Evolutionary conservation across 2,329 filamentous ascomycete genomes (phyloP), one percentile per base, ranked within the genome.

Genomic region (Aotearoamyces nothofagi): DNA sequence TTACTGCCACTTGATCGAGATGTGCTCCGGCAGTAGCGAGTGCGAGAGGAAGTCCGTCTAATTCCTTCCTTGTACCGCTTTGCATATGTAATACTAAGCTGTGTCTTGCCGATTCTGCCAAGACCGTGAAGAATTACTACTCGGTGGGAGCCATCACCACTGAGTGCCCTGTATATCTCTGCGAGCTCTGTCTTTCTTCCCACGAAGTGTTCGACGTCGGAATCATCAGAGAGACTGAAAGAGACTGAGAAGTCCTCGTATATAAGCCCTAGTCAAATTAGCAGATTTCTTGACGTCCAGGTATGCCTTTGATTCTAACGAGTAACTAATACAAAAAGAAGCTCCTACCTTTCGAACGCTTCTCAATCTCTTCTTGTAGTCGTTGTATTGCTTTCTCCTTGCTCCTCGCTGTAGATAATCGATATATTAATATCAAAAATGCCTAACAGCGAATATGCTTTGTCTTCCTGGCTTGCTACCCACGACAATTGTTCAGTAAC

Each of bases 11-110:
- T 27, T n/a, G n/a, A n/a, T n/a, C n/a, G n/a, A n/a, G n/a, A n/a
- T n/a, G n/a, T n/a, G n/a, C n/a, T n/a, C n/a, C 58, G 36, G 61
- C 60, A n/a, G 56, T 54, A 5, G 56, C 43, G 8, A 65, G 49
- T 3, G 60, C 60, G 16, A 66, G 50, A 9, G 57, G 58, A 22
- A 63, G 50, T 4, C 60, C 55, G 33, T 58, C 52, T 1, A 65
- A 52, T 29, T 32, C 22, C 17, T 31, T n/a, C n/a, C n/a, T n/a
- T n/a, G n/a, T n/a, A n/a, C n/a, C n/a, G n/a, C n/a, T 17, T 15
- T 2, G 46, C 36, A 40, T 55, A 61, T 26, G 42, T 41, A 14
- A 57, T 39, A 11, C 48, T 44, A 12, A 59, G 43, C 36, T 61
- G 52, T n/a, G 56, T 60, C 42, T 62, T 62, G 15, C 54, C 56